Conservation (phyloP, 164 flowering plant species). For the Macadamia integrifolia region DNA sequence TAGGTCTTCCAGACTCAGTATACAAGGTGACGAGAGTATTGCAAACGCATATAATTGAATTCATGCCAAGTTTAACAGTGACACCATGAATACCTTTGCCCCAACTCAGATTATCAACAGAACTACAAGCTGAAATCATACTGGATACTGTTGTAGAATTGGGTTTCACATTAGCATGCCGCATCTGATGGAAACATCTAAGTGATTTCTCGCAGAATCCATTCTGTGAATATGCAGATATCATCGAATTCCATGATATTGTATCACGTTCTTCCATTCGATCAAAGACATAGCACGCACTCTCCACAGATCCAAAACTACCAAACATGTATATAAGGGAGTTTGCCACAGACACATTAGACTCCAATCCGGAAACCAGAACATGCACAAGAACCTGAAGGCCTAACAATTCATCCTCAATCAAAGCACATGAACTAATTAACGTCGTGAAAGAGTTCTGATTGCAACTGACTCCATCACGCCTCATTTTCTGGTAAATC, state of each 20-base stretch:
- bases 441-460: conserved; percentile 43
- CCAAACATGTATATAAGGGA: conserved; percentile 56
- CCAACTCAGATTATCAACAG: conserved; percentile 37
- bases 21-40: conserved; percentile 2
- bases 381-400: conserved; percentile 48
- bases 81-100: conserved; percentile 51
- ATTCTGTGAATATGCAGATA: conserved; percentile 29
- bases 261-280: conserved; percentile 37
- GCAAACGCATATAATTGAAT: conserved; percentile 7
- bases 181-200: conserved; percentile 36
- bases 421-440: conserved; percentile 36
- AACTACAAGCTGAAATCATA: conserved; percentile 32
- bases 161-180: conserved; percentile 27
- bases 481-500: conserved; percentile 35
- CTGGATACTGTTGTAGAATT: conserved; percentile 42
- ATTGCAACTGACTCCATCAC: conserved; percentile 34
- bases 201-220: conserved; percentile 33
- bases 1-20: conserved; percentile 38
- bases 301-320: conserved; percentile 23
- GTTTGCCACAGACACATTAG: conserved; percentile 44
- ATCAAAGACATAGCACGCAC: conserved; percentile 38
- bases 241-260: too few species aligned
- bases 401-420: conserved; percentile 40
- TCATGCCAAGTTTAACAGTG: conserved; percentile 33
- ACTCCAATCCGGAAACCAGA: conserved; percentile 35